Percentiles rank a stretch among this genome's conserved stretches.
Evolutionary conservation across 208 protist species (phyloP).

Genomic region (Strigomonas galati): DNA sequence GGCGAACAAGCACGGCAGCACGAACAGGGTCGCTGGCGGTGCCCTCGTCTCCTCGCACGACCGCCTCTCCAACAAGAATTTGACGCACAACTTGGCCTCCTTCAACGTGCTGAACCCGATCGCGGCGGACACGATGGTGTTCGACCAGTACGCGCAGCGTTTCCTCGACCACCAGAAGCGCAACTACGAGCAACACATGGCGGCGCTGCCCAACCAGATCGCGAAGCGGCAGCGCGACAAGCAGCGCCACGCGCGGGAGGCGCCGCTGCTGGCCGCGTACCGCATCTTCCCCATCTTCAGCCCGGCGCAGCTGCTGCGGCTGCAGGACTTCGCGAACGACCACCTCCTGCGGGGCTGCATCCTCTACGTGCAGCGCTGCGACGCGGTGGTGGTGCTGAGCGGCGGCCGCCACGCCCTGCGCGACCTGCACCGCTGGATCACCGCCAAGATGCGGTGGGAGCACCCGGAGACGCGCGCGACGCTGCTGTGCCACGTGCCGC

Average conservation of each 20-base stretch:
- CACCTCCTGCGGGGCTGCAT: constrained; percentile 69
- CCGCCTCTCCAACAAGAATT: constrained; percentile 57
- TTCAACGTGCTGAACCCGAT: constrained; percentile 73
- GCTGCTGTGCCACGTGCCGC: constrained; percentile 49
- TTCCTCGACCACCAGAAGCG: constrained; percentile 65
- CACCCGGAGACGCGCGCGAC: constrained; percentile 47
- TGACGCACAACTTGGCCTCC: constrained; percentile 54
- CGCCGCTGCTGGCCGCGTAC: constrained; percentile 62
- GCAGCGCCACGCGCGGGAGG: constrained; percentile 50
- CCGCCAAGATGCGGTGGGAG: constrained; percentile 77
- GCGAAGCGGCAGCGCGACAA: constrained; percentile 54
- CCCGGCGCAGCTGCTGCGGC: constrained; percentile 53
- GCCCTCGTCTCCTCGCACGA: constrained; percentile 28
- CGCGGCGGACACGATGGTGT: constrained; percentile 53
- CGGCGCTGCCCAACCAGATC: constrained; percentile 69
- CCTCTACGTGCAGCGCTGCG: constrained; percentile 52
- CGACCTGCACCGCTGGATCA: constrained; percentile 75
- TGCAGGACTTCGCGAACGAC: constrained; percentile 82
- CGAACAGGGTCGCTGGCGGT: neutral
- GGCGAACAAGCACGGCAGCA: neutral
- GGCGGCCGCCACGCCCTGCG: constrained; percentile 70
- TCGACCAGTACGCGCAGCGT: constrained; percentile 73
- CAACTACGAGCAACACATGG: constrained; percentile 82
- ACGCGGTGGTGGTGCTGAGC: constrained; percentile 63
- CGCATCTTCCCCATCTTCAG: constrained; percentile 65